Evolutionary conservation across 2,329 filamentous ascomycete species (phyloP), one percentile per base, ranked within the genome.

Genomic region (Diplodia sapinea): DNA sequence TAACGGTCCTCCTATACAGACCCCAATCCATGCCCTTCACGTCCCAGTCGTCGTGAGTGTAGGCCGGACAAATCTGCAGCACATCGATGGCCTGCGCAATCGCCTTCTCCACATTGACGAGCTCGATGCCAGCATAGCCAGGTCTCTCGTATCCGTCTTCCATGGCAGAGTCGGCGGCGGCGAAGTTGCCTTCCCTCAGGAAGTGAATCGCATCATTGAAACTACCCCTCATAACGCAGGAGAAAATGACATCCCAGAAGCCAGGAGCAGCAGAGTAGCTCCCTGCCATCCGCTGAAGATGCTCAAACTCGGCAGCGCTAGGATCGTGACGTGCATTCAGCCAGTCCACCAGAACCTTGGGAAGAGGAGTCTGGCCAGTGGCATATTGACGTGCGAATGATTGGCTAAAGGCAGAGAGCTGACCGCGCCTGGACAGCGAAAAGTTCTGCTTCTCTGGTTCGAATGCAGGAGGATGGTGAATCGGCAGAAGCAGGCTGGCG

Each of bases 171-270:
- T 87, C 87, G 31, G 93, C 91, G 69, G 91, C 82, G 70, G 89
- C 89, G 86, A 95, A 97, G 38, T 92, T 91, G 12, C 92, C 93
- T 65, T 88, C 86, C 68, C 84, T 86, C 57, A 98, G 83, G 33
- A 96, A 79, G 56, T 85, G 81, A n/a, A 90, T 83, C 1, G 90
- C 89, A 51, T 87, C 87, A 15, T 78, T 73, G 52, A 96, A 86
- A 68, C 90, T 89, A 51, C 94, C 94, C 56, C 93, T 90, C 31
- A 96, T 82, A 26, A 94, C 83, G 15, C 88, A 84, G 66, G 87
- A 87, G 72, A 90, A 91, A n/a, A 97, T 82, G 1, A 88, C 88
- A 74, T 94, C 91, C 94, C 94, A 98, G 79, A 93, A 98, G 43
- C 91, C 83, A 31, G 85, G 82, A 73, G 95, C 91, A 52, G 88